Conservation (phyloP, 768 basidiomycete genomes). For the Mycena sanguinolenta region DNA sequence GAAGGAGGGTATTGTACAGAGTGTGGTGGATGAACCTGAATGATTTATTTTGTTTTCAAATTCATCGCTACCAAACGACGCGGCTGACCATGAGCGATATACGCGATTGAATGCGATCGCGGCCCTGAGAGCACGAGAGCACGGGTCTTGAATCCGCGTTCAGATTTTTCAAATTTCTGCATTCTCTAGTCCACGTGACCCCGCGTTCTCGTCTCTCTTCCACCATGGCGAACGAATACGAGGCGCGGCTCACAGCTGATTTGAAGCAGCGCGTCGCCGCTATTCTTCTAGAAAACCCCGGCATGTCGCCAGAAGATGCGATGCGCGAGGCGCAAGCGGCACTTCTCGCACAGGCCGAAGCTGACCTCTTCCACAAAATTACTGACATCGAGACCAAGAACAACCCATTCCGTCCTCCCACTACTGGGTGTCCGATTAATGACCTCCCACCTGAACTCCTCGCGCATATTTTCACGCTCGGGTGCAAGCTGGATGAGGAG, state of each 20-base stretch:
- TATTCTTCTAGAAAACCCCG: slow-evolving; percentile 42
- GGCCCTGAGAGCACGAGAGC: no score
- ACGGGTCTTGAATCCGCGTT: no score
- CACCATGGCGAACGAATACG: not conserved
- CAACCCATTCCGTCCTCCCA: slow-evolving; percentile 64
- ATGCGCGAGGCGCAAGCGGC: slow-evolving; percentile 49
- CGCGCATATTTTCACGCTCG: slow-evolving; percentile 66
- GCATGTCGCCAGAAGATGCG: slow-evolving; percentile 46
- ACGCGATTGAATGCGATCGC: no score
- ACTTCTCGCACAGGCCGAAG: slow-evolving; percentile 44
- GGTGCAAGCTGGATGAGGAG: slow-evolving; percentile 54
- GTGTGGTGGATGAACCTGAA: slow-evolving; percentile 17
- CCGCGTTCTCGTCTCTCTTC: not conserved
- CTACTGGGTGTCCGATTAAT: slow-evolving; percentile 63
- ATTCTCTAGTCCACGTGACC: slow-evolving; percentile 6
- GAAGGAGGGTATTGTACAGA: slow-evolving; percentile 65
- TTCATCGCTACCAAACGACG: no score
- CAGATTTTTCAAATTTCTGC: not conserved
- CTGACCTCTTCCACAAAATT: not conserved
- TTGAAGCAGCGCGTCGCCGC: slow-evolving; percentile 22
- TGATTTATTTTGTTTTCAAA: not conserved
- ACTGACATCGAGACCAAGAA: slow-evolving; percentile 37
- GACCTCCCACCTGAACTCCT: slow-evolving; percentile 69
- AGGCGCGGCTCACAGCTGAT: slow-evolving; percentile 7
- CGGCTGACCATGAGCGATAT: no score